phyloP scores from a whole-genome alignment of 768 basidiomycete species.

The Chlorophyllum brunneum region DNA sequence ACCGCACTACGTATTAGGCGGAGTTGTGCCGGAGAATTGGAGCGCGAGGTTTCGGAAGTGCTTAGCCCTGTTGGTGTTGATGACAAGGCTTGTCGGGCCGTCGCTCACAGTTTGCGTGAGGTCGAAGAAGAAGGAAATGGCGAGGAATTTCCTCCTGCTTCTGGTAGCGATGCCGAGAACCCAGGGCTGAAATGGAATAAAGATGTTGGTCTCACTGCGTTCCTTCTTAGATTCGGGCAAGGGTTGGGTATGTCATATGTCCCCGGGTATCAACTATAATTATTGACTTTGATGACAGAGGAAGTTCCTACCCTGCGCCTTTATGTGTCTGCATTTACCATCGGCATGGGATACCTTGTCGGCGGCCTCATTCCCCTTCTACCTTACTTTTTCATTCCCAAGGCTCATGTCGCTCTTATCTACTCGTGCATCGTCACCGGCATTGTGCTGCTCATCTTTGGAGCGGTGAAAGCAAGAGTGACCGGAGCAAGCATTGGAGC shows the following conservation, averaged over 20 bases:
- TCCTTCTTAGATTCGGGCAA: conserved; percentile 95
- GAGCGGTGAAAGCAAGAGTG: conserved; percentile 83
- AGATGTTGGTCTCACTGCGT: conserved; percentile 85
- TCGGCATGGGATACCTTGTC: conserved; percentile 90
- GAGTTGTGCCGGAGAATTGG: conserved; percentile 93
- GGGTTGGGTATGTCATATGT: conserved; percentile 60
- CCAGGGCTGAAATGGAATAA: conserved; percentile 61
- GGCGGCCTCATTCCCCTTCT: conserved; percentile 92
- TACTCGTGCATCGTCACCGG: conserved; percentile 82
- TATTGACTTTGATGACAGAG: conserved; percentile 43
- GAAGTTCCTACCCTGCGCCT: conserved; percentile 83
- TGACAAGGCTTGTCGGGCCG: conserved; percentile 70
- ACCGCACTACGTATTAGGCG: conserved; percentile 81
- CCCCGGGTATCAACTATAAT: not conserved
- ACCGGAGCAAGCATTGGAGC: conserved; percentile 72
- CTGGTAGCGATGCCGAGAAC: conserved; percentile 50
- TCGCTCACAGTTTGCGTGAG: conserved; percentile 71
- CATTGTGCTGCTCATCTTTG: conserved; percentile 83
- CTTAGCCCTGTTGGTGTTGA: conserved; percentile 90
- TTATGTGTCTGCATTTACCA: conserved; percentile 90
- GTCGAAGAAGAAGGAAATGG: conserved; percentile 46
- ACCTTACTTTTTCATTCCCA: conserved; percentile 86
- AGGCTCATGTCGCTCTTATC: conserved; percentile 63
- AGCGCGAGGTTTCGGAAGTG: conserved; percentile 87
- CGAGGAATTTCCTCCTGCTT: conserved; percentile 16